A percentile compares a stretch with the other conserved stretches of the same genome.
phyloP scores from a whole-genome alignment of 1,284 basidiomycete genomes.

The Entoloma clypeatum region DNA sequence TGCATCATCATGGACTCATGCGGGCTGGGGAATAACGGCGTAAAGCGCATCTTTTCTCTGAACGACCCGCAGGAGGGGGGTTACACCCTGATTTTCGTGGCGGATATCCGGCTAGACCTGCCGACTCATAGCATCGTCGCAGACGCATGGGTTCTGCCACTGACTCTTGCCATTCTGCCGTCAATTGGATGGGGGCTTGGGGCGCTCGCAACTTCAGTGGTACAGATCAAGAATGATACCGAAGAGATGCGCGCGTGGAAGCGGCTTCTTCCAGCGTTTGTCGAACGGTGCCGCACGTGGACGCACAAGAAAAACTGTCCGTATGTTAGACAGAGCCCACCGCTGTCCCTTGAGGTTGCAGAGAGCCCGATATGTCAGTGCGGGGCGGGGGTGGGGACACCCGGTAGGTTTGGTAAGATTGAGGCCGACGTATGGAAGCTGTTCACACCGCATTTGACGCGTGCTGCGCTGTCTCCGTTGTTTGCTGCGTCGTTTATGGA shows the following conservation, averaged over 20 bases:
- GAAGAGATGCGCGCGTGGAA: slow-evolving; percentile 42
- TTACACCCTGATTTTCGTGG: slow-evolving; percentile 30
- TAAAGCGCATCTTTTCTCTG: slow-evolving; percentile 29
- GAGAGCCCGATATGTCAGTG: slow-evolving; percentile 45
- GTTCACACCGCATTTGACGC: slow-evolving; percentile 39
- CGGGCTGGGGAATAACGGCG: too few species aligned
- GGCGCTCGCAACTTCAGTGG: slow-evolving; percentile 11
- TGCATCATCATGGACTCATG: too few species aligned
- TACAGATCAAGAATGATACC: slow-evolving; percentile 15
- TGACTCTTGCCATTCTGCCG: slow-evolving; percentile 23
- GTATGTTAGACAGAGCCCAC: slow-evolving; percentile 34
- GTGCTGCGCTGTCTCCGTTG: slow-evolving; percentile 44
- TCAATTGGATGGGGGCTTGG: slow-evolving; percentile 11
- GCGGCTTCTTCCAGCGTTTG: slow-evolving; percentile 41
- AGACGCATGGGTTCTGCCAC: slow-evolving; percentile 42
- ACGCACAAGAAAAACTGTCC: slow-evolving; percentile 42
- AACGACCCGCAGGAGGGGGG: slow-evolving; percentile 20
- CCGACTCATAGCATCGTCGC: slow-evolving; percentile 40
- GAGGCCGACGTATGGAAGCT: slow-evolving; percentile 32
- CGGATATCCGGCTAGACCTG: slow-evolving; percentile 41
- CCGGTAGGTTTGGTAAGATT: slow-evolving; percentile 19
- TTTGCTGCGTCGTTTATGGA: slow-evolving; percentile 46
- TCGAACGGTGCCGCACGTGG: slow-evolving; percentile 54
- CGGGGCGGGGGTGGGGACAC: slow-evolving; percentile 41
- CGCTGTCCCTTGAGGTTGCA: slow-evolving; percentile 28